Conservation (phyloP, 139 green algal genomes). For the Chlamydomonas sp. region DNA sequence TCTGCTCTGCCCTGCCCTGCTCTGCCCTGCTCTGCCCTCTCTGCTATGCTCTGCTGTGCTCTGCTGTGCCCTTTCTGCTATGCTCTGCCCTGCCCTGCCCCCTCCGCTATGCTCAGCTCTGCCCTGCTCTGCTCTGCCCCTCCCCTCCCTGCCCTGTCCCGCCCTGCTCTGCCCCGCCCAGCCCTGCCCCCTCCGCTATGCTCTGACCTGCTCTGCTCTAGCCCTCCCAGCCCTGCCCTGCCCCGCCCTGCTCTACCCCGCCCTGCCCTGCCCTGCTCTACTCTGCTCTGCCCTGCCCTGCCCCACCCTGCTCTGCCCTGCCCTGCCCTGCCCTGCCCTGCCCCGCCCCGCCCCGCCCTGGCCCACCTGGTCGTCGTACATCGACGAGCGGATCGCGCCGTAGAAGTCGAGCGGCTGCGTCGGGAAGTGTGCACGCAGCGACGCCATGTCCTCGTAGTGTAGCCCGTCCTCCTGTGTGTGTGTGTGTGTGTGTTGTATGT, state of each 20-base stretch:
- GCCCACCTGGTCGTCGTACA: slow-evolving; percentile 77
- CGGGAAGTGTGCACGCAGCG: neutral
- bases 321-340: neutral
- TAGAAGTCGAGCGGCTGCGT: slow-evolving; percentile 85
- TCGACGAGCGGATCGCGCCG: slow-evolving; percentile 58
- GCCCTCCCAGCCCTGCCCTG: neutral
- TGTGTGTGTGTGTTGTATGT: slow-evolving; percentile 3
- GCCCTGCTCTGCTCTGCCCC: neutral
- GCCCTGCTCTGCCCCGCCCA: neutral
- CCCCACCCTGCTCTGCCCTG: neutral
- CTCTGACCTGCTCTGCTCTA: neutral
- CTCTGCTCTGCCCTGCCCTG: neutral
- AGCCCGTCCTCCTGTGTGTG: neutral
- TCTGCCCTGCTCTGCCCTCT: neutral
- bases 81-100: neutral
- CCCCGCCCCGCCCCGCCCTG: no score
- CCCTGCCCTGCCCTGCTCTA: neutral
- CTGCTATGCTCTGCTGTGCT: neutral
- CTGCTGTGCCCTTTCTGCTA: neutral
- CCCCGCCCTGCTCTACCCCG: neutral
- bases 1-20: neutral
- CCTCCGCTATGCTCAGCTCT: neutral
- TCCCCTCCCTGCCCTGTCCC: no score
- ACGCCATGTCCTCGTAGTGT: neutral
- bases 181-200: neutral